These are phyloP conservation scores for Globisporangium apiculatum DNA, from an alignment of 352 stramenopile genomes.

Conservation along the genomic window DNA sequence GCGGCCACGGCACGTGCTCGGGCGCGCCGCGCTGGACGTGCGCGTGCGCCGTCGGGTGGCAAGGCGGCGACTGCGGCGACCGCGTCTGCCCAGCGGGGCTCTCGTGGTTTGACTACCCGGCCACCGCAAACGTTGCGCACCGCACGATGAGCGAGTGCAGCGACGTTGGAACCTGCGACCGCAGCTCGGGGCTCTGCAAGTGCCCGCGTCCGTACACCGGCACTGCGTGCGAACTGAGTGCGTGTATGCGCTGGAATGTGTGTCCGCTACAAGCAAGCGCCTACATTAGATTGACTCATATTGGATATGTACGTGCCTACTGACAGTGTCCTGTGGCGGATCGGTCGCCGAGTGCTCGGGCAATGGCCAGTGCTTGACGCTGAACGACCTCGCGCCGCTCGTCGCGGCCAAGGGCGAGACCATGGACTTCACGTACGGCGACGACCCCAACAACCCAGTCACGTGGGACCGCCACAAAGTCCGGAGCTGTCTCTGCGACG, in stretches of 20 bases:
- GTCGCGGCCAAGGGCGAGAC: constrained; percentile 47
- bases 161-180: constrained; percentile 54
- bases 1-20: constrained; percentile 72
- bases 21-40: constrained; percentile 46
- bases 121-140: constrained; percentile 43
- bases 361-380: constrained; percentile 65
- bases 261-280: not conserved
- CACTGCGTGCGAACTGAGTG: constrained; percentile 63
- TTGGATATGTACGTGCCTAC: not conserved
- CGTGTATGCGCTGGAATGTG: constrained; percentile 7
- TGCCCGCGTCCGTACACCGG: constrained; percentile 66
- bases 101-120: constrained; percentile 69
- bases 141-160: constrained; percentile 52
- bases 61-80: constrained; percentile 68
- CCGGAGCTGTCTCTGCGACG: constrained; percentile 60
- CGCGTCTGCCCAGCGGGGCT: constrained; percentile 40
- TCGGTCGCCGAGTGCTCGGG: constrained; percentile 47
- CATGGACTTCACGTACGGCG: constrained; percentile 47
- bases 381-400: constrained; percentile 54
- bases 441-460: constrained; percentile 54
- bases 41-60: constrained; percentile 66
- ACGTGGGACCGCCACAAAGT: constrained; percentile 73
- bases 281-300: no score
- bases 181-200: constrained; percentile 57
- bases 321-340: constrained; percentile 47